Base-by-base conservation (phyloP, 371 early-diverging fungal genomes). In the Mortierella sp. region DNA sequence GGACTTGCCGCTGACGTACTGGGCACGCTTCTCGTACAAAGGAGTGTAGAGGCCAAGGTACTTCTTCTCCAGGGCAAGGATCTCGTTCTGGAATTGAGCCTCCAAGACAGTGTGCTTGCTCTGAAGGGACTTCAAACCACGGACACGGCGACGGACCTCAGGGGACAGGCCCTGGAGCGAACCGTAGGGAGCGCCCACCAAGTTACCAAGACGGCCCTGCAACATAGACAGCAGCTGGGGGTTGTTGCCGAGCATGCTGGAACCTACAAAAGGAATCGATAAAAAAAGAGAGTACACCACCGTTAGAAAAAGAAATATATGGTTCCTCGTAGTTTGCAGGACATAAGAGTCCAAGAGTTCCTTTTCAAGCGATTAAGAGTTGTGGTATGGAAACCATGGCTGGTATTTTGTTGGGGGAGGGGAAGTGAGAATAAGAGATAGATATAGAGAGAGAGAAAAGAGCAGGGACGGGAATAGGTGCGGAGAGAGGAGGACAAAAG, bases 41-140 rank as follows among this genome's bases (percentile, higher is more conserved):
- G 97, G 97, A 61, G 87, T 85, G 79, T 95, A 93, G 66, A 90
- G 80, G 57, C 80, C 81, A 45, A 88, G 87, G 85, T 94, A 97
- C 84, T 97, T 95, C 87, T 96, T 96, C 84, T 97, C 98, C 48
- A 97, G 87, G 53, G 86, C 95, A 56, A 93, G 82, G 58, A 97
- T 90, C 83, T 96, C 96, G 80, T 93, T 87, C 57, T 92, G 91
- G 86, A 97, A 94, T 81, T 92, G 81, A 59, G 87, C 85, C 82
- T 95, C 95, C 63, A 97, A 81, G 43, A 86, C 91, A 44, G 86
- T 76, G 76, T 93, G 94, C 84, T 95, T 87, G 44, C 88, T 84
- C 87, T 96, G 94, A 71, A 95, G 85, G 70, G 88, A 64, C 84
- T 89, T 89, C 68, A 97, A 88, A 46, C 91, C 93, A 67, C 92